These are phyloP conservation scores for Tulasnella sp. DNA, from an alignment of 768 basidiomycete genomes.

Conservation along the genomic window DNA sequence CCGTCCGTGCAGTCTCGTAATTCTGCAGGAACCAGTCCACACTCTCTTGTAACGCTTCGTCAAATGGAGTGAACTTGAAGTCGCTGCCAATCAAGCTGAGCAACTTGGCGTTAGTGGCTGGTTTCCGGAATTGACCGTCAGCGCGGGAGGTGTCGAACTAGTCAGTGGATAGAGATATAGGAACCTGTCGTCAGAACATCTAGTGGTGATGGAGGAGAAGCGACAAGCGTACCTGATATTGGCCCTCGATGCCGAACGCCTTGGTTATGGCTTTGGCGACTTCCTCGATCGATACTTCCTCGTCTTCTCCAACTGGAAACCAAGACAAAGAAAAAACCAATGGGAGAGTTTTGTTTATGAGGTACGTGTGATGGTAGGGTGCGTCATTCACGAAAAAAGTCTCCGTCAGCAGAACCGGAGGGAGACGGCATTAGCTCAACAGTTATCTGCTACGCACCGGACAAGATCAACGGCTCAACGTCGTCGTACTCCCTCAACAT, in stretches of 20 bases:
- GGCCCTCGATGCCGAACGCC: slow-evolving; percentile 70
- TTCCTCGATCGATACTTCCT: slow-evolving; percentile 89
- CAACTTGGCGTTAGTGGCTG: slow-evolving; percentile 88
- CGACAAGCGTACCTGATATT: slow-evolving; percentile 54
- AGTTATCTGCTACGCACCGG: slow-evolving; percentile 55
- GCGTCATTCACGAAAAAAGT: too few relatives aligned
- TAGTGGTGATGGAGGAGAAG: background rate
- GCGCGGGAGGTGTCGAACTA: slow-evolving; percentile 24
- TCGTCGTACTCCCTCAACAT: slow-evolving; percentile 84
- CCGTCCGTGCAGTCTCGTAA: slow-evolving; percentile 65
- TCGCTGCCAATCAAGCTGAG: slow-evolving; percentile 57
- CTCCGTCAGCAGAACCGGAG: background rate
- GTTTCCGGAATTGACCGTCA: slow-evolving; percentile 71
- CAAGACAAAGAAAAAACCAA: too few relatives aligned
- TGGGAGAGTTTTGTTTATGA: too few relatives aligned
- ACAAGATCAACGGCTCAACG: slow-evolving; percentile 89
- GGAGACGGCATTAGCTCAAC: too few relatives aligned
- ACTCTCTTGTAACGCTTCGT: slow-evolving; percentile 71
- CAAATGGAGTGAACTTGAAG: slow-evolving; percentile 91
- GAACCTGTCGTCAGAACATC: background rate
- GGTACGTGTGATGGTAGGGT: too few relatives aligned
- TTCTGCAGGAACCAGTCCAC: slow-evolving; percentile 88
- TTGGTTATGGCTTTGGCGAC: slow-evolving; percentile 89
- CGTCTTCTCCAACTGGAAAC: slow-evolving; percentile 74
- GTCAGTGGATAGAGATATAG: background rate